phyloP scores from a whole-genome alignment of 139 green algal genomes.

The Haematococcus sp. region DNA sequence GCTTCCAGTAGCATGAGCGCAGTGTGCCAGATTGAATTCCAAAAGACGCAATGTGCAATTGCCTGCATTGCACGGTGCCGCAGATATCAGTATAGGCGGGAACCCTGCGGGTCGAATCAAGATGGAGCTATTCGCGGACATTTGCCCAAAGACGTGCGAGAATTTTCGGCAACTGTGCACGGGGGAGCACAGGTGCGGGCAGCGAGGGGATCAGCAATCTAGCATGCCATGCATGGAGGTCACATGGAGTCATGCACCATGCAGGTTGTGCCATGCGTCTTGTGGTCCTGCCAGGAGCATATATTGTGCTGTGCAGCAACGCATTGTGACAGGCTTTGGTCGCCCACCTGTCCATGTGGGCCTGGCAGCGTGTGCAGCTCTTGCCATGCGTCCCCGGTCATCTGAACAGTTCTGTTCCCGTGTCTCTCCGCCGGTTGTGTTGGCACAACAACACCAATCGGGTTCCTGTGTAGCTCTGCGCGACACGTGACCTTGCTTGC shows the following conservation, averaged over 20 bases:
- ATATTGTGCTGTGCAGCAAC: no score
- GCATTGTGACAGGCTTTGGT: no score
- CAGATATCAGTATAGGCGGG: conserved; percentile 87
- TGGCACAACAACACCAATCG: no score
- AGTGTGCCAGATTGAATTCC: neutral
- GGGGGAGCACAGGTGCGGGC: conserved; percentile 78
- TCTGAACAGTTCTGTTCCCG: no score
- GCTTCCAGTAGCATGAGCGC: neutral
- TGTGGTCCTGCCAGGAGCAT: neutral
- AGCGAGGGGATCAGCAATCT: neutral
- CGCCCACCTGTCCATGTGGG: no score
- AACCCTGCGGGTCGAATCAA: conserved; percentile 75
- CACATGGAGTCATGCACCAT: no score
- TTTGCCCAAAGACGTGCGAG: conserved; percentile 82
- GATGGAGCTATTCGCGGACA: conserved; percentile 92
- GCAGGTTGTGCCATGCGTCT: neutral
- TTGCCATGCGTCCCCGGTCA: no score
- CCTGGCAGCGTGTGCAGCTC: no score
- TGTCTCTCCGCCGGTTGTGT: no score
- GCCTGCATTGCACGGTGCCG: conserved; percentile 5
- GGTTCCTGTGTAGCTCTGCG: no score
- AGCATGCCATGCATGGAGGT: neutral
- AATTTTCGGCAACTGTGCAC: conserved; percentile 94
- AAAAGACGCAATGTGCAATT: conserved; percentile 1
- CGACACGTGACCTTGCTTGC: no score